Base-by-base conservation (phyloP, 169 alveolate species). In the Eimeria tenella region DNA sequence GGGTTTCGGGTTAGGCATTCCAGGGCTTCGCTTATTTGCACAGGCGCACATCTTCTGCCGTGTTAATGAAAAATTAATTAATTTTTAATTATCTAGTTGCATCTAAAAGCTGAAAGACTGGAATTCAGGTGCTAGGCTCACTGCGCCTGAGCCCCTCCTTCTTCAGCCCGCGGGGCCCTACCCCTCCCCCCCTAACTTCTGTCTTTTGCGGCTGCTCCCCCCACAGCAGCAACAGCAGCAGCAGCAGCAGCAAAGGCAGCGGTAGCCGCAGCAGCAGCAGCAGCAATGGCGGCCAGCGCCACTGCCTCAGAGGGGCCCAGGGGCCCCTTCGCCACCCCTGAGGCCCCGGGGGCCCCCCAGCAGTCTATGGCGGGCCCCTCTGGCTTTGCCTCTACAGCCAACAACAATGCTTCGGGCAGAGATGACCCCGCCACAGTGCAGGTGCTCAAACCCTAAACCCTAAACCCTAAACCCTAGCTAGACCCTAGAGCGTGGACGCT, bases 281-380 rank as follows among this genome's bases (percentile, higher is more conserved):
- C 53, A 25, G 90, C 17, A 58, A 81, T 81, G 90, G 63, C 90
- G 63, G 74, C 23, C 4, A 10, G 58, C 21, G 90, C 75, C 7
- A 63, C 60, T 23, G 90, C 42, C 19, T 81, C 90, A 8, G 90
- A 81, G 56, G 90, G 90, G 11, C 63, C 58, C 42, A n/a, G 90
- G 56, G 90, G 90, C 74, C 90, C 90, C 73, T 81, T 81, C 74
- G 90, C 52, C 4, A 81, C 90, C 21, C 90, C 90, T 5, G 90
- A 81, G 71, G 90, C 74, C 90, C 90, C 73, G 7, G 88, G 71
- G 49, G 88, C 21, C 88, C 70, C 70, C 68, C 90, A 81, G 31
- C 90, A 81, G 62, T 81, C 90, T 5, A 25, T 58, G 55, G 53
- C 13, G 52, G 90, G 90, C n/a, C 90, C 90, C 56, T 53, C 74